These are phyloP conservation scores for Tetrahymena malaccensis DNA, from an alignment of 73 alveolate genomes.

Conservation along the genomic window DNA sequence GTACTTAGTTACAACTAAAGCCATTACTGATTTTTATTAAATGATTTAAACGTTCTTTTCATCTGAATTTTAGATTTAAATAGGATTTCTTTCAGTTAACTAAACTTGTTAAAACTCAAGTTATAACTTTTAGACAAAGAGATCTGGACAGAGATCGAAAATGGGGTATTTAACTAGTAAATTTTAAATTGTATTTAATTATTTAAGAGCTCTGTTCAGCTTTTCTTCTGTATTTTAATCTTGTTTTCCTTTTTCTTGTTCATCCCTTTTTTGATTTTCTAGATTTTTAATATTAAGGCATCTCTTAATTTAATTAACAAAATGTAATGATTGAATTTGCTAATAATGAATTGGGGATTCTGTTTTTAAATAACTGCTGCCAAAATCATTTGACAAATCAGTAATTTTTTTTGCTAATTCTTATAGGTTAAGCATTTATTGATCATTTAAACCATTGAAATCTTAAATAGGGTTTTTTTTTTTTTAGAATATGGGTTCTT, in stretches of 20 bases:
- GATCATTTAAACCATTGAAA: neutral
- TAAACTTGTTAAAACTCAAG: neutral
- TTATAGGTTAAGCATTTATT: neutral
- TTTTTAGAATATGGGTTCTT: neutral
- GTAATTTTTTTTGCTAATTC: neutral
- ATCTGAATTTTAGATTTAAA: too few species aligned
- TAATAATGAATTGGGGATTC: neutral
- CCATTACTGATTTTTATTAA: neutral
- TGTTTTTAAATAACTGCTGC: neutral
- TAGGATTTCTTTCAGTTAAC: too few species aligned
- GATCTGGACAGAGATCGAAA: neutral
- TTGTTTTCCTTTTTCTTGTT: too few species aligned
- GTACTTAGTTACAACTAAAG: neutral
- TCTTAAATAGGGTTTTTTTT: neutral
- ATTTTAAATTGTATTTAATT: neutral
- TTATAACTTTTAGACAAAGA: neutral
- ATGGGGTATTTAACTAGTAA: neutral
- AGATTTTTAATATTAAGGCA: neutral
- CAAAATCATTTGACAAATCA: neutral
- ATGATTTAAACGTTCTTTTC: neutral
- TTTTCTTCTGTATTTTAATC: too few species aligned
- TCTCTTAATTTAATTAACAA: neutral
- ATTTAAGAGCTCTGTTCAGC: too few species aligned
- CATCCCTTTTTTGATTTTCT: neutral
- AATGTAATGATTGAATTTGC: neutral